Evolutionary conservation across 257 asterid genomes (phyloP), one percentile per base, ranked within the genome.

Genomic region (Nicotiana undulata): DNA sequence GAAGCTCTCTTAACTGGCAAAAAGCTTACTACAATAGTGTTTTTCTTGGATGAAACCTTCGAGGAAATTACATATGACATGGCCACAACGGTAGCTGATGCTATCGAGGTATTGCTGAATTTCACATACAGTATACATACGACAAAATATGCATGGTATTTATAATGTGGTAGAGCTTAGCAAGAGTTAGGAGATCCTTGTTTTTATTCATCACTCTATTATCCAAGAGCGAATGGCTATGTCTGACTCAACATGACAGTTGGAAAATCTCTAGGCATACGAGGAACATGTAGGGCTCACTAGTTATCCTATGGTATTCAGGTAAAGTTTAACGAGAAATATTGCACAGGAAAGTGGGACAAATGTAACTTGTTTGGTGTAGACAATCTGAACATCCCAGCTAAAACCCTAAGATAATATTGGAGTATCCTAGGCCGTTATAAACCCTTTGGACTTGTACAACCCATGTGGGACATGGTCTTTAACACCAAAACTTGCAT

Each of bases 1-100:
- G 98, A 92, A 82, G 98, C 99, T 85, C 90, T 89, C 68, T 88
- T 96, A 87, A 94, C 97, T 60, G 94, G 97, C 32, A 94, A 88
- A 93, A 94, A 91, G 88, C 98, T 96, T 76, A 96, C 98, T 46
- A 96, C 98, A 34, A 92, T 94, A 79, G 98, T 94, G 44, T 94
- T 94, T 88, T 96, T 96, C 92, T 88, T 96, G 92, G 98, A 96
- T 44, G 99, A 96, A 88, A 96, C 99, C 55, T 96, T 94, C 84
- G 99, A 94, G 86, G 99, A 96, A 87, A 96, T 96, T 81, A 89
- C 98, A 13, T 96, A 93, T 65, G 98, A 93, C 90, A 96, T 96
- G 97, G 80, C 98, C 83, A 94, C 99, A 55, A 96, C 98, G 67
- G 98, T 92, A 77, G 92, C 93, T 82, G 99, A 96, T 84, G 93